A percentile compares a stretch with the other conserved stretches of the same genome.
Conservation (phyloP, 106 monocot species). For the Platanthera zijinensis region DNA sequence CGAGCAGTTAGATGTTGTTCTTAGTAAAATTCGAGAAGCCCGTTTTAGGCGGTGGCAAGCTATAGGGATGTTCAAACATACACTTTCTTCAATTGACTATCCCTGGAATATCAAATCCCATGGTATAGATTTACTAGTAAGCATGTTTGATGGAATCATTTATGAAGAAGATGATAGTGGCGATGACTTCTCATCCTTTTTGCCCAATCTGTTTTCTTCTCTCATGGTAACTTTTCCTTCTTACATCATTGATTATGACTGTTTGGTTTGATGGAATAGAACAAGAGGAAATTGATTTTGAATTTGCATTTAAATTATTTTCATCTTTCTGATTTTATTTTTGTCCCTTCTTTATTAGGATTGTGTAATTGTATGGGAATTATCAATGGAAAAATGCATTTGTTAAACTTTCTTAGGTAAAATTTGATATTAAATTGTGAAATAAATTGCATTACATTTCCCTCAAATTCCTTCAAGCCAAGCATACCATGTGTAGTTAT, state of each 20-base stretch:
- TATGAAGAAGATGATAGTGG: conserved; percentile 20
- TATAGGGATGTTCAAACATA: conserved; percentile 46
- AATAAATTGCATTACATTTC: too few relatives aligned
- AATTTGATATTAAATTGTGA: too few relatives aligned
- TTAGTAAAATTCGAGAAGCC: conserved; percentile 31
- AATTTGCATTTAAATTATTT: too few relatives aligned
- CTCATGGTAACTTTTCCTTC: conserved; percentile 44
- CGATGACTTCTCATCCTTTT: conserved; percentile 32
- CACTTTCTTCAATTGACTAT: conserved; percentile 49
- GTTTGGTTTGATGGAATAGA: too few relatives aligned
- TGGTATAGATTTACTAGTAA: conserved; percentile 45
- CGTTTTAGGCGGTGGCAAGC: conserved; percentile 47
- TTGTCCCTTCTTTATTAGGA: too few relatives aligned
- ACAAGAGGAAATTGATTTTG: too few relatives aligned
- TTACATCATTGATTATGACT: conserved; percentile 2
- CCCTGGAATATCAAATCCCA: conserved; percentile 72
- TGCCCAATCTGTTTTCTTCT: conserved; percentile 46
- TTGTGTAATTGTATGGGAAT: too few relatives aligned
- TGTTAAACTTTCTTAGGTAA: too few relatives aligned
- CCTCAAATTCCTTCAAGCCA: too few relatives aligned
- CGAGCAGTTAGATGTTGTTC: conserved; percentile 31
- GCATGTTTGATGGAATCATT: conserved; percentile 29
- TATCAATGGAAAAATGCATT: background rate
- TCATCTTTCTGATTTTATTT: too few relatives aligned
- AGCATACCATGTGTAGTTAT: background rate